Percentiles rank a stretch among this genome's conserved stretches.
Evolutionary conservation across 2,329 filamentous ascomycete genomes (phyloP).

Genomic region (Arthrobotrys conoides): DNA sequence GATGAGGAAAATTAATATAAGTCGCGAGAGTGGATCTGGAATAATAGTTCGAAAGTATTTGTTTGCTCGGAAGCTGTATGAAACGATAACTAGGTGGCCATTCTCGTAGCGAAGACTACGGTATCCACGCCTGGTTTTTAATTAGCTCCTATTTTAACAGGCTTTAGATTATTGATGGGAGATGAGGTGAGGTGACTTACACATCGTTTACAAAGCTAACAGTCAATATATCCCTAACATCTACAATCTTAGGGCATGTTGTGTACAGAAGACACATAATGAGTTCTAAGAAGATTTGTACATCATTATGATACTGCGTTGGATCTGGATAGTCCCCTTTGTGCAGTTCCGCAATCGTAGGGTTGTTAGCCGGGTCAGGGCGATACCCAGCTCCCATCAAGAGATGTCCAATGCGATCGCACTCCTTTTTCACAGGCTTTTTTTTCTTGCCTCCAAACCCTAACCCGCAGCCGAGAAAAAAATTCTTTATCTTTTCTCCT

Average conservation of each 20-base stretch:
- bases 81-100: slow-evolving; percentile 32
- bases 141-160: no score
- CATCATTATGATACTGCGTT: slow-evolving; percentile 38
- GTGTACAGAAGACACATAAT: slow-evolving; percentile 42
- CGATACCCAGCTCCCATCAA: slow-evolving; percentile 30
- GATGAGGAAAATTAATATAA: slow-evolving; percentile 48
- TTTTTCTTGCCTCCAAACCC: background rate
- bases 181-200: slow-evolving; percentile 10
- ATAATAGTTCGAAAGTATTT: slow-evolving; percentile 34
- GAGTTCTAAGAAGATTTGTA: slow-evolving; percentile 44
- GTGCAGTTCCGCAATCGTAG: slow-evolving; percentile 1
- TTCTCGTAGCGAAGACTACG: slow-evolving; percentile 53
- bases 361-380: slow-evolving; percentile 4
- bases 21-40: slow-evolving; percentile 42
- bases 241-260: slow-evolving; percentile 35
- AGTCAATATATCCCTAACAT: slow-evolving; percentile 31
- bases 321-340: slow-evolving; percentile 37
- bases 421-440: background rate
- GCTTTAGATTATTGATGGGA: background rate
- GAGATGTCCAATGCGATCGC: slow-evolving; percentile 21
- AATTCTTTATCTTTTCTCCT: slow-evolving; percentile 5
- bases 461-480: background rate
- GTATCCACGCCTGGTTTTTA: no score
- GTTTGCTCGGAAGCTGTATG: background rate
- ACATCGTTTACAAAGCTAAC: slow-evolving; percentile 25